phyloP scores from a whole-genome alignment of 257 asterid genomes.

The Nicotiana knightiana region DNA sequence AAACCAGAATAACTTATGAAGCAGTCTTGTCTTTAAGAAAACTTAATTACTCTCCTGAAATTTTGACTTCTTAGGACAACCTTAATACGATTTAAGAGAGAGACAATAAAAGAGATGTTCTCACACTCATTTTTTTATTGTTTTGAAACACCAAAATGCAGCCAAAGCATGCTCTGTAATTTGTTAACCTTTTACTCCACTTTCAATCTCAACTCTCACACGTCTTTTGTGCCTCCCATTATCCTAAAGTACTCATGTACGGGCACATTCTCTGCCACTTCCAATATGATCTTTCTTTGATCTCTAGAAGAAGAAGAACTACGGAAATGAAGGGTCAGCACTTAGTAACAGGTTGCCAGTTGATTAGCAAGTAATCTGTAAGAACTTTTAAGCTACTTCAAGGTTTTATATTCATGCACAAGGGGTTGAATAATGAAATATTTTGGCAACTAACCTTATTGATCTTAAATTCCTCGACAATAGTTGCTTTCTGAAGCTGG shows the following conservation, averaged over 20 bases:
- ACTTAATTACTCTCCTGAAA: neutral
- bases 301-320: neutral
- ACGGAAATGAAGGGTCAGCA: neutral
- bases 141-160: neutral
- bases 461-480: slow-evolving; percentile 44
- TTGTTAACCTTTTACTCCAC: neutral
- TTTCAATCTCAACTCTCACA: neutral
- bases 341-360: neutral
- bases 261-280: neutral
- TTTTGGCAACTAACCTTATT: slow-evolving; percentile 45
- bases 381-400: neutral
- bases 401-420: neutral
- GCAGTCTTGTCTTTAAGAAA: neutral
- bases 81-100: neutral
- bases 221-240: neutral
- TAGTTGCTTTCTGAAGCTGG: slow-evolving; percentile 40
- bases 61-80: neutral
- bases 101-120: neutral
- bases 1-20: neutral
- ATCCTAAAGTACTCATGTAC: neutral
- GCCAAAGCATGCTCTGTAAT: neutral
- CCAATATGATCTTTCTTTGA: neutral
- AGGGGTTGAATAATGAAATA: neutral
- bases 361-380: neutral
- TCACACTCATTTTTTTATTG: neutral